These are phyloP conservation scores for Verbena officinalis DNA, from an alignment of 257 asterid species.

Conservation along the genomic window DNA sequence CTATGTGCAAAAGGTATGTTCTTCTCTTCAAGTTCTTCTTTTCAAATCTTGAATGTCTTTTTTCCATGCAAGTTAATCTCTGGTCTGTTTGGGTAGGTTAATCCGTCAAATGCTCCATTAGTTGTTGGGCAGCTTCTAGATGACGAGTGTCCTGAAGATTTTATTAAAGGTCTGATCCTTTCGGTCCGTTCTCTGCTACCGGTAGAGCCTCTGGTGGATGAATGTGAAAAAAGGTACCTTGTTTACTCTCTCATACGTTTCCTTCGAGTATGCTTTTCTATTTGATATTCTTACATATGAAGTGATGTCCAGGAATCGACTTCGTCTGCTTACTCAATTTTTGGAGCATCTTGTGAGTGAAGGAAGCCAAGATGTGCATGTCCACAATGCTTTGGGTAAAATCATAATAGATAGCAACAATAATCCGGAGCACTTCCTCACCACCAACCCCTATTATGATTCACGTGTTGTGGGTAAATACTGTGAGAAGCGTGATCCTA, in stretches of 20 bases:
- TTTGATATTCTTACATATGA: constrained; percentile 29
- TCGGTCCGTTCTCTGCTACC: constrained; percentile 99
- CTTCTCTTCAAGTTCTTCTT: not conserved
- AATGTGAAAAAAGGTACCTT: constrained; percentile 93
- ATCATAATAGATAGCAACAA: constrained; percentile 97
- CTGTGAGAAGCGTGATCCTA: constrained; percentile 99
- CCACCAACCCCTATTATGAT: constrained; percentile 97
- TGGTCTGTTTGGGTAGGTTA: constrained; percentile 61
- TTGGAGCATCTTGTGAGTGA: constrained; percentile 99
- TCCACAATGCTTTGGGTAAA: constrained; percentile 98
- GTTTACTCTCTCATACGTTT: not conserved
- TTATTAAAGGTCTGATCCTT: constrained; percentile 91
- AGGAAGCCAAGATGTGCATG: constrained; percentile 99
- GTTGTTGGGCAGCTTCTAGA: constrained; percentile 99
- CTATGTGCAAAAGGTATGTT: constrained; percentile 91
- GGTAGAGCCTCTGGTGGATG: constrained; percentile 97
- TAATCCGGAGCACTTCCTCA: constrained; percentile 98
- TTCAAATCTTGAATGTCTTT: not conserved
- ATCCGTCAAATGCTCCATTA: constrained; percentile 98
- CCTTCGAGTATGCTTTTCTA: constrained; percentile 15
- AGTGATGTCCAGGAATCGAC: constrained; percentile 77
- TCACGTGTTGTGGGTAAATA: constrained; percentile 98
- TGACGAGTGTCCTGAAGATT: constrained; percentile 99
- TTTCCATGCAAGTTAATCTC: constrained; percentile 28
- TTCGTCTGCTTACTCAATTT: constrained; percentile 95